Evolutionary conservation across 1,139 yeast species (phyloP).

Genomic region (Hyphopichia wangnamkhiaoensis): DNA sequence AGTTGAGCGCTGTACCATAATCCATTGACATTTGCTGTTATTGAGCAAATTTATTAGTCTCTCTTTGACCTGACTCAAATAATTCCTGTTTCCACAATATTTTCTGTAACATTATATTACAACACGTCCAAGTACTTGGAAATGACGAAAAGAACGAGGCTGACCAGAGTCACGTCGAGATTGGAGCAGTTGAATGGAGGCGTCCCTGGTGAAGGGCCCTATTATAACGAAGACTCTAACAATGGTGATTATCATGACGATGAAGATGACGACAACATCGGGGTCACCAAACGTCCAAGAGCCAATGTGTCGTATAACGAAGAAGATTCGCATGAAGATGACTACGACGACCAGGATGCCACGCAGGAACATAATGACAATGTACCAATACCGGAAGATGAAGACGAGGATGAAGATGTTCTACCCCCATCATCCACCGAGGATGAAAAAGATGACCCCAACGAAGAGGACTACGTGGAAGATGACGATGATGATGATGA

Average conservation of each 20-base stretch:
- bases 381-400: conserved; percentile 7
- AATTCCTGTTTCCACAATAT: conserved; percentile 6
- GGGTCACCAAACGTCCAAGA: conserved; percentile 9
- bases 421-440: conserved; percentile 6
- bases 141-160: conserved; percentile 13
- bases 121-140: conserved; percentile 10
- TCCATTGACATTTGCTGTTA: too few species aligned
- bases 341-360: conserved; percentile 12
- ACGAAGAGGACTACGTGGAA: conserved; percentile 20
- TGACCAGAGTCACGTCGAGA: conserved; percentile 2
- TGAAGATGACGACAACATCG: conserved; percentile 17
- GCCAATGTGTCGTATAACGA: conserved; percentile 13
- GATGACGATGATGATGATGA: conserved; percentile 39
- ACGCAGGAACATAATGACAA: conserved; percentile 9
- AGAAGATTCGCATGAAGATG: conserved; percentile 15
- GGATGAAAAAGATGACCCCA: conserved; percentile 14
- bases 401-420: conserved; percentile 6
- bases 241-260: conserved; percentile 14
- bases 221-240: conserved; percentile 4
- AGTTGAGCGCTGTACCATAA: too few species aligned
- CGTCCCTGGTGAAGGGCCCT: background rate
- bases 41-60: too few species aligned
- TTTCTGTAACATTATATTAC: conserved; percentile 11
- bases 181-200: conserved; percentile 5
- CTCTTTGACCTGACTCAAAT: too few species aligned